These are phyloP conservation scores for Leccinum fibrillosum DNA, from an alignment of 768 basidiomycete genomes.

Conservation along the genomic window DNA sequence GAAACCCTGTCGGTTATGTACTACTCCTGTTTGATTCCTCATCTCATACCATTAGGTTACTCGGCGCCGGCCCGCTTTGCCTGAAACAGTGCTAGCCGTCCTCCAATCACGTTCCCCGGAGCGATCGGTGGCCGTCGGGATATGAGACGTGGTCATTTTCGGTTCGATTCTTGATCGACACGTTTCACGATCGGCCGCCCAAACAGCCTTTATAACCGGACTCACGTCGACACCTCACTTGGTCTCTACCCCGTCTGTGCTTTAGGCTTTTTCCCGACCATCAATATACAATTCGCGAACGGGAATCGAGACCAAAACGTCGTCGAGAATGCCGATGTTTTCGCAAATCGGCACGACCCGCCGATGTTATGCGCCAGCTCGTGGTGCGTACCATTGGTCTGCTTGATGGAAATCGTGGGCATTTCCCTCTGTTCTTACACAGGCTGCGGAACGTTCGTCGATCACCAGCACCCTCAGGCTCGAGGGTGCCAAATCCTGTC, in stretches of 20 bases:
- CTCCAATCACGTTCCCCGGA: background rate
- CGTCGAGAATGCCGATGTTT: background rate
- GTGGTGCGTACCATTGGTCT: background rate
- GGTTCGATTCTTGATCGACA: background rate
- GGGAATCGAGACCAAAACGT: background rate
- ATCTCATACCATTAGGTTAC: background rate
- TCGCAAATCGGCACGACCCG: background rate
- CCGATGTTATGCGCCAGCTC: background rate
- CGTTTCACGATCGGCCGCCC: background rate
- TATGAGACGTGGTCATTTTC: background rate
- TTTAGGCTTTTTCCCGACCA: background rate
- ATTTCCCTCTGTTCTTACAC: background rate
- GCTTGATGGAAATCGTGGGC: background rate
- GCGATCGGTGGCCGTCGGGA: background rate
- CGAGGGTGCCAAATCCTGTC: background rate
- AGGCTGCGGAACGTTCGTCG: background rate
- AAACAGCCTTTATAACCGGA: background rate
- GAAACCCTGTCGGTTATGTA: no score
- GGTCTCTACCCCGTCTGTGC: background rate
- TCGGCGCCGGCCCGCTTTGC: background rate
- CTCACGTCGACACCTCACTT: background rate
- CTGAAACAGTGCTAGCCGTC: background rate
- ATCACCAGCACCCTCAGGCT: background rate
- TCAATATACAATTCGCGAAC: background rate
- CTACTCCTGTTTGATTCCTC: no score